These are phyloP conservation scores for Cryptomeria japonica DNA, from an alignment of 75 land plant genomes.

Conservation along the genomic window DNA sequence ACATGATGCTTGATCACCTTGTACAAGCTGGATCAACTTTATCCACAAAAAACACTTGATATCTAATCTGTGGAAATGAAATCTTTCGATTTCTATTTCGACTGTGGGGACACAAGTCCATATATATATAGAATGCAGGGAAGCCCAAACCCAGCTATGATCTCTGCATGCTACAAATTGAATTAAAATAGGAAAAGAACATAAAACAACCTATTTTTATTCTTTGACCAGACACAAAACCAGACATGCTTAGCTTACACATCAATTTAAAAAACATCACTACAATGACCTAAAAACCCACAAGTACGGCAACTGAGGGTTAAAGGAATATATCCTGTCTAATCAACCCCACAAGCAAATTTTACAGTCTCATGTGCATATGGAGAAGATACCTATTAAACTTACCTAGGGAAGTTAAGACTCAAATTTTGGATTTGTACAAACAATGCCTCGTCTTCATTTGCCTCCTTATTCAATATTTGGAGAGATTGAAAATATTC, in stretches of 20 bases:
- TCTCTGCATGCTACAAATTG: not conserved
- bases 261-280: not conserved
- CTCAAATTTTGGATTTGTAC: not conserved
- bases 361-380: not conserved
- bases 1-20: not conserved
- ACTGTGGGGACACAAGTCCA: slow-evolving; percentile 11
- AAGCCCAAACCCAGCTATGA: not conserved
- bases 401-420: not conserved
- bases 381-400: not conserved
- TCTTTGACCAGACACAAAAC: slow-evolving; percentile 2
- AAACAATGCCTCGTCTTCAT: not conserved
- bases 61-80: not conserved
- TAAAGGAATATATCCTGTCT: not conserved
- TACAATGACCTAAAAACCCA: slow-evolving; percentile 4
- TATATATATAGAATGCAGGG: not conserved
- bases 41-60: not conserved
- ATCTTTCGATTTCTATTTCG: not conserved
- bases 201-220: not conserved
- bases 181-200: not conserved
- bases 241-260: not conserved
- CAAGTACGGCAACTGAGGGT: not conserved
- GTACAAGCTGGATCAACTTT: not conserved
- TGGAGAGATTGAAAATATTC: not conserved
- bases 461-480: not conserved
- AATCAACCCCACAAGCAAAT: not conserved